These are phyloP conservation scores for Flaveria ramosissima DNA, from an alignment of 129 eudicot species.

Conservation along the genomic window DNA sequence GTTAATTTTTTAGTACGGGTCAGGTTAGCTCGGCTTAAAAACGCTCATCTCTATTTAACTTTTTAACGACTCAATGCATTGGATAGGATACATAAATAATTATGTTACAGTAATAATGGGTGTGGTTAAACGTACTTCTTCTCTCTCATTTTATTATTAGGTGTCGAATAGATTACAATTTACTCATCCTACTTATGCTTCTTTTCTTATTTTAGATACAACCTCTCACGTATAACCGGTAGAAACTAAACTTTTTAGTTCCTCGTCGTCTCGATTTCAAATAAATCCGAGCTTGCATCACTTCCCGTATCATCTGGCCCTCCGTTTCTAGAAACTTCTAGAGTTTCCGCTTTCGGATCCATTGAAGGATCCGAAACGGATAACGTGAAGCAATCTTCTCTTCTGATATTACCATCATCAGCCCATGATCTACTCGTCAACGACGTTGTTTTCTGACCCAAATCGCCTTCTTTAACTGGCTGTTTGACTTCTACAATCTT, in stretches of 20 bases:
- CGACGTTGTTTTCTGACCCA: constrained; percentile 20
- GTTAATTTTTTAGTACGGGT: background rate
- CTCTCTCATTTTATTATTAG: too few relatives aligned
- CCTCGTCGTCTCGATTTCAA: constrained; percentile 59
- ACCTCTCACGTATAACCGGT: too few relatives aligned
- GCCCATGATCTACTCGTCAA: constrained; percentile 36
- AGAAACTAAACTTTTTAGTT: too few relatives aligned
- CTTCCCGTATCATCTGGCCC: constrained; percentile 56
- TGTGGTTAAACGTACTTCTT: too few relatives aligned
- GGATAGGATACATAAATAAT: too few relatives aligned
- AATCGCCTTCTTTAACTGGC: constrained; percentile 24
- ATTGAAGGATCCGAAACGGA: constrained; percentile 40
- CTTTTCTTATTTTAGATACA: too few relatives aligned
- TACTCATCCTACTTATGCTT: too few relatives aligned
- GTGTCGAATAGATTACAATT: too few relatives aligned
- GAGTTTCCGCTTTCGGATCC: constrained; percentile 36
- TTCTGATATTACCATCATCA: constrained; percentile 33
- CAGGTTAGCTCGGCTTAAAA: background rate
- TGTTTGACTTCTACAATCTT: constrained; percentile 31
- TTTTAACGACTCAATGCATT: background rate
- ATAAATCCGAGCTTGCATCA: constrained; percentile 86
- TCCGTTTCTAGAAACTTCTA: constrained; percentile 30
- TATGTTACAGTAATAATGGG: too few relatives aligned
- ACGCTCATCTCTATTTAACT: background rate
- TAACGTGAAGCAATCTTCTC: constrained; percentile 41